phyloP scores from a whole-genome alignment of 78 protist genomes.

The Dictyostelium discoideum region DNA sequence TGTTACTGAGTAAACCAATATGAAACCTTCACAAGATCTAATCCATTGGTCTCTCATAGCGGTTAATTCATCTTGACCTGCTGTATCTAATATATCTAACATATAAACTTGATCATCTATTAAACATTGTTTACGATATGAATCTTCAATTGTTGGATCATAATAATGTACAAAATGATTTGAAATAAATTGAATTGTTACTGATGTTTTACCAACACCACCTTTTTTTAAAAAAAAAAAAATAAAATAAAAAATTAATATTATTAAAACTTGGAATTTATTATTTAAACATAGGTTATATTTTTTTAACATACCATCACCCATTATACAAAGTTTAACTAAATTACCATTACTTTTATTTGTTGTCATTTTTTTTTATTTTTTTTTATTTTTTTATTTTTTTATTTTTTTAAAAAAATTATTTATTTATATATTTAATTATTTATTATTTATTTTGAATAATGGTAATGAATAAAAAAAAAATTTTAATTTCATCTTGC shows the following conservation, averaged over 20 bases:
- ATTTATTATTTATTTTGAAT: too few relatives aligned
- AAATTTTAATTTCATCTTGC: too few relatives aligned
- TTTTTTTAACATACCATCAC: conserved; percentile 21
- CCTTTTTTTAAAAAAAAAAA: not conserved
- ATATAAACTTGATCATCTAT: conserved; percentile 50
- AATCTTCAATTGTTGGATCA: conserved; percentile 98
- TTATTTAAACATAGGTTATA: too few relatives aligned
- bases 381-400: too few relatives aligned
- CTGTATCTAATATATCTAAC: conserved; percentile 84
- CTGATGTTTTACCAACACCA: conserved; percentile 42
- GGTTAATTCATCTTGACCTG: conserved; percentile 99
- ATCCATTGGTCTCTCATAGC: conserved; percentile 95
- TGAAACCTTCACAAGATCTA: conserved; percentile 98
- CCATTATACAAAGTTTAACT: conserved; percentile 21
- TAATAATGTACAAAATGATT: conserved; percentile 87
- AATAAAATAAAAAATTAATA: too few relatives aligned
- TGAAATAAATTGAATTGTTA: conserved; percentile 28
- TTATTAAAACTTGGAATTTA: too few relatives aligned
- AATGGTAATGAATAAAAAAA: too few relatives aligned
- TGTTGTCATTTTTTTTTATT: too few relatives aligned
- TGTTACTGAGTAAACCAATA: conserved; percentile 97
- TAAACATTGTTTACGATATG: conserved; percentile 94
- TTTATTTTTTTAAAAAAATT: too few relatives aligned
- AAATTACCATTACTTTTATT: conserved; percentile 3
- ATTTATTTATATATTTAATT: too few relatives aligned